These are phyloP conservation scores for Solanum paucissectum DNA, from an alignment of 257 asterid species.

Conservation along the genomic window DNA sequence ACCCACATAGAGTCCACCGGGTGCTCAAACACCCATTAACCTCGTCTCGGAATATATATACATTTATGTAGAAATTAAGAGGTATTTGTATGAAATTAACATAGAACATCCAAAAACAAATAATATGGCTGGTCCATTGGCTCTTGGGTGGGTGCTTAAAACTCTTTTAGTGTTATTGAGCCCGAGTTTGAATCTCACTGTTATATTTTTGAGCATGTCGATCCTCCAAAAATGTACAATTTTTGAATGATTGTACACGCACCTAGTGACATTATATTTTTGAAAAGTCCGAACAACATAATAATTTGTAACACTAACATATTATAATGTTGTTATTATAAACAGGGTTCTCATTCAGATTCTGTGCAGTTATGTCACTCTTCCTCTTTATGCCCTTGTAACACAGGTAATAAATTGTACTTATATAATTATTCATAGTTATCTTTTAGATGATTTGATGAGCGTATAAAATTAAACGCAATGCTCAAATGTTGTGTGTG, in stretches of 20 bases:
- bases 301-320: neutral
- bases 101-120: too few relatives aligned
- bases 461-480: neutral
- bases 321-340: neutral
- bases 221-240: neutral
- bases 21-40: too few relatives aligned
- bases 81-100: too few relatives aligned
- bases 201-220: neutral
- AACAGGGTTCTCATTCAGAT: slow-evolving; percentile 63
- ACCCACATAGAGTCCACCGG: too few relatives aligned
- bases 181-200: too few relatives aligned
- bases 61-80: too few relatives aligned
- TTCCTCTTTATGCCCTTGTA: slow-evolving; percentile 91
- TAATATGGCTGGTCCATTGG: too few relatives aligned
- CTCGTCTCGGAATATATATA: too few relatives aligned
- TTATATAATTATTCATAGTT: too few relatives aligned
- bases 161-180: too few relatives aligned
- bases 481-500: neutral
- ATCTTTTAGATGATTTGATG: neutral
- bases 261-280: neutral
- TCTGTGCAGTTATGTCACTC: slow-evolving; percentile 85
- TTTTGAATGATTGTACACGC: neutral
- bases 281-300: neutral
- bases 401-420: slow-evolving; percentile 56
- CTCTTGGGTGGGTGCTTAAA: too few relatives aligned